Evolutionary conservation across 2,329 filamentous ascomycete species (phyloP).

Genomic region (Cercospora zeina): DNA sequence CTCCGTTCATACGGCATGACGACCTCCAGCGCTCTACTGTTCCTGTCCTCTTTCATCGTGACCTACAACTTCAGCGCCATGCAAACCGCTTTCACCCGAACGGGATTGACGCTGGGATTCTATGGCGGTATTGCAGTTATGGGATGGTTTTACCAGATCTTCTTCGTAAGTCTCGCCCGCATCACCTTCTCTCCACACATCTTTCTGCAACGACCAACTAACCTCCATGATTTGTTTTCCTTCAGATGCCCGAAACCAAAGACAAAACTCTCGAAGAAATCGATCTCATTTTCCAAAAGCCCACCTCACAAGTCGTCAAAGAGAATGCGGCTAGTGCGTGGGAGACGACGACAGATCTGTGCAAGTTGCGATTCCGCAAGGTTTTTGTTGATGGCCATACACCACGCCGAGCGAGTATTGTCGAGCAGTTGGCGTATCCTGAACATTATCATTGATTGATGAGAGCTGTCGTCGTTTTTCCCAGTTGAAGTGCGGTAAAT

Average conservation of each 20-base stretch:
- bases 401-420: conserved; percentile 20
- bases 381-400: conserved; percentile 46
- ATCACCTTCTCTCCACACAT: neutral
- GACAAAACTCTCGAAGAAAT: conserved; percentile 69
- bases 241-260: conserved; percentile 63
- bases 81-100: conserved; percentile 66
- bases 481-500: neutral
- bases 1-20: conserved; percentile 73
- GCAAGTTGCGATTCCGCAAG: conserved; percentile 49
- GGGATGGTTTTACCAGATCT: conserved; percentile 69
- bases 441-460: too few species aligned
- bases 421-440: conserved; percentile 14
- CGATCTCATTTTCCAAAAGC: conserved; percentile 64
- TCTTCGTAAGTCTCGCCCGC: conserved; percentile 50
- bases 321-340: conserved; percentile 57
- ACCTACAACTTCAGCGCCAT: conserved; percentile 74
- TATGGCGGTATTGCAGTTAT: conserved; percentile 72
- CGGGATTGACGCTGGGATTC: conserved; percentile 68
- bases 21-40: conserved; percentile 65
- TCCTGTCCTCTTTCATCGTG: conserved; percentile 70
- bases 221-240: neutral
- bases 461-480: neutral
- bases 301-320: conserved; percentile 62
- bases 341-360: conserved; percentile 49
- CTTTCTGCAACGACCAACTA: neutral